These are phyloP conservation scores for Ustilago lituana DNA, from an alignment of 1,284 basidiomycete species.

Conservation along the genomic window DNA sequence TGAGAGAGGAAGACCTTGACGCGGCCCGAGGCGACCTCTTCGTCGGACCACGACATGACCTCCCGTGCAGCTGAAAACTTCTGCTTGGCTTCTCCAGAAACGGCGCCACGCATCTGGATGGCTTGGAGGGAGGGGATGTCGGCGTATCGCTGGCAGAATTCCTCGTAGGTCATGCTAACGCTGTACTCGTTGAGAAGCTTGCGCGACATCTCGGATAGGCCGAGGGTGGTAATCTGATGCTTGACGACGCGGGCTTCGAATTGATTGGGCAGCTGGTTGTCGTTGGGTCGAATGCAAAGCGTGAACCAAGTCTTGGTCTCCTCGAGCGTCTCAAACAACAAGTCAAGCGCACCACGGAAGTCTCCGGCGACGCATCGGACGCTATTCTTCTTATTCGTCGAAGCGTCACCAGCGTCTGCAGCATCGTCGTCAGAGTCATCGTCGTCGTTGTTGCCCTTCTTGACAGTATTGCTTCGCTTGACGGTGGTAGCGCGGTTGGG, in stretches of 20 bases:
- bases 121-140: slow-evolving; percentile 52
- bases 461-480: slow-evolving; percentile 60
- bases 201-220: slow-evolving; percentile 77
- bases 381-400: slow-evolving; percentile 29
- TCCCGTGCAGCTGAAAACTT: slow-evolving; percentile 70
- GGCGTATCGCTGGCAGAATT: slow-evolving; percentile 79
- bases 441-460: slow-evolving; percentile 73
- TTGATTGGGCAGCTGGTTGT: slow-evolving; percentile 91
- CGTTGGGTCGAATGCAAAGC: slow-evolving; percentile 92
- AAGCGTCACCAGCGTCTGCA: slow-evolving; percentile 38
- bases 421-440: slow-evolving; percentile 69
- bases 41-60: slow-evolving; percentile 76
- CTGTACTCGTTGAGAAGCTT: slow-evolving; percentile 62
- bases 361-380: slow-evolving; percentile 81
- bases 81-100: slow-evolving; percentile 68
- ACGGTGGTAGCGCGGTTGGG: slow-evolving; percentile 53
- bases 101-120: slow-evolving; percentile 70
- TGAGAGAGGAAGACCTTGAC: slow-evolving; percentile 89
- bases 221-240: slow-evolving; percentile 85
- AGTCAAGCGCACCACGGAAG: slow-evolving; percentile 83
- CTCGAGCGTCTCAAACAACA: slow-evolving; percentile 85
- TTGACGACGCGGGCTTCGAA: slow-evolving; percentile 90
- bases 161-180: slow-evolving; percentile 84
- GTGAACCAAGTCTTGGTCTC: slow-evolving; percentile 92
- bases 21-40: slow-evolving; percentile 81